Conservation (phyloP, 257 asterid genomes). For the Solanum megistacrolobum region DNA sequence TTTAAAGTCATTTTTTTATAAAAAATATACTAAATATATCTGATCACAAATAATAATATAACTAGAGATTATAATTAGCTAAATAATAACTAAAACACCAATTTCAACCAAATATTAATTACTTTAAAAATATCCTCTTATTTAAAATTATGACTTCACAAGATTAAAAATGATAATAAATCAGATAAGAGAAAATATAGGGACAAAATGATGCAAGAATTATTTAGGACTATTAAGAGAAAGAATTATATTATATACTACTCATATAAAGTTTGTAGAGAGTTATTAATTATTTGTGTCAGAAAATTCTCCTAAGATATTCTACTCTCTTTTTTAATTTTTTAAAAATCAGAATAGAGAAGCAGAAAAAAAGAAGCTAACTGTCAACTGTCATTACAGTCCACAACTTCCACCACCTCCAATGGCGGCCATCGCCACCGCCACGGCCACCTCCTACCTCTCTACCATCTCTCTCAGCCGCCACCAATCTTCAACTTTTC, state of each 20-base stretch:
- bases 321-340: too few relatives aligned
- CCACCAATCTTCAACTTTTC: background rate
- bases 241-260: background rate
- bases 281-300: background rate
- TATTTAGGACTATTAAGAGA: background rate
- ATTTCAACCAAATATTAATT: too few relatives aligned
- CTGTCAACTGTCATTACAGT: slow-evolving; percentile 3
- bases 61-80: too few relatives aligned
- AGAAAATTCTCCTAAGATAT: background rate
- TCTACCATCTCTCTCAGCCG: background rate
- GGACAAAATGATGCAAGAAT: background rate
- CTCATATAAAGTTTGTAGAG: background rate
- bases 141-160: too few relatives aligned
- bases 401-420: slow-evolving; percentile 7
- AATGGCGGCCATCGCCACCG: slow-evolving; percentile 9
- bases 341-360: background rate
- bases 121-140: too few relatives aligned
- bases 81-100: too few relatives aligned
- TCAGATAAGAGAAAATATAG: background rate
- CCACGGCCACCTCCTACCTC: slow-evolving; percentile 13
- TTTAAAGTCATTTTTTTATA: too few relatives aligned
- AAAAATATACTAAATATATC: too few relatives aligned
- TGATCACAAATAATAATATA: too few relatives aligned
- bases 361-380: background rate
- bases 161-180: too few relatives aligned